phyloP scores from a whole-genome alignment of 192 early-diverging fungal genomes.

The Irineochytrium annulatum region DNA sequence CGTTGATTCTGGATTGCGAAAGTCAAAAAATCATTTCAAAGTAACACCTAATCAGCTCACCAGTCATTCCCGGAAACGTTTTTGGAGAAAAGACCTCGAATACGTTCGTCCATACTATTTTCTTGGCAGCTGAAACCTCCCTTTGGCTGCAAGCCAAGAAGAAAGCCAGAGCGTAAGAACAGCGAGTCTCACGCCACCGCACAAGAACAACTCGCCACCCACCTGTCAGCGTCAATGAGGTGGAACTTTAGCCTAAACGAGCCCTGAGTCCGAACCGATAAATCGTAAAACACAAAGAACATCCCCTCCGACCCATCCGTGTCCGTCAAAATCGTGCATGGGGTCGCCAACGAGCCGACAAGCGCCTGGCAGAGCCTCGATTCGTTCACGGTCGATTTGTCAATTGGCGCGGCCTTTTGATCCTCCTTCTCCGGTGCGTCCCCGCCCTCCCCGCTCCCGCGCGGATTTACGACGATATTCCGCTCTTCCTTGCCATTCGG shows the following conservation, averaged over 20 bases:
- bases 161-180: too few species aligned
- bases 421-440: not conserved
- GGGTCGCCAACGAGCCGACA: conserved; percentile 29
- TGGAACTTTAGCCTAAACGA: conserved; percentile 35
- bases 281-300: conserved; percentile 43
- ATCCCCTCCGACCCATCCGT: conserved; percentile 21
- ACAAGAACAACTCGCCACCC: too few species aligned
- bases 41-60: conserved; percentile 11
- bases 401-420: not conserved
- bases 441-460: conserved; percentile 5
- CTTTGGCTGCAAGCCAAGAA: not conserved
- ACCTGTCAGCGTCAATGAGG: conserved; percentile 23
- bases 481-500: conserved; percentile 24
- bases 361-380: conserved; percentile 22
- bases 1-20: conserved; percentile 31
- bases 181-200: not conserved
- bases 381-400: not conserved
- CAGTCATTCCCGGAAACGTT: conserved; percentile 37
- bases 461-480: conserved; percentile 24
- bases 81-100: conserved; percentile 37
- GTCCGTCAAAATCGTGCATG: conserved; percentile 27
- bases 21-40: conserved; percentile 6
- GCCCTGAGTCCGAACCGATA: conserved; percentile 32
- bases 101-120: conserved; percentile 2
- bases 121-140: conserved; percentile 1